Conservation (phyloP, 1,284 basidiomycete genomes). For the Megacollybia platyphylla region DNA sequence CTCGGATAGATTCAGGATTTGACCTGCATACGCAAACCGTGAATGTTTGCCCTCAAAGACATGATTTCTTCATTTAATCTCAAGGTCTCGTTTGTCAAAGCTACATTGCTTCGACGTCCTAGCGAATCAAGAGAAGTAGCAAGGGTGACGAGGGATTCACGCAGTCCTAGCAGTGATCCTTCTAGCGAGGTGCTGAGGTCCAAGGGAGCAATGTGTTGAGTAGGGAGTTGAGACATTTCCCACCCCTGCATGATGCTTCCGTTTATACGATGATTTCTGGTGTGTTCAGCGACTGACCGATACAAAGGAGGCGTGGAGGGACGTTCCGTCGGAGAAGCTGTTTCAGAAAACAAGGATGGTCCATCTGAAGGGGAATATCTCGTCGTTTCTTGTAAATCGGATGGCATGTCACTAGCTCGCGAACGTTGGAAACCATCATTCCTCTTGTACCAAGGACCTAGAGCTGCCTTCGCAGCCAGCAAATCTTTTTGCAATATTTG, state of each 20-base stretch:
- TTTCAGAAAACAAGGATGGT: constrained; percentile 1
- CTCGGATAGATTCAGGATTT: constrained; percentile 8
- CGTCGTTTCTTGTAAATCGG: constrained; percentile 1
- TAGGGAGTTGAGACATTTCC: constrained; percentile 5
- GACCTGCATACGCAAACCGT: constrained; percentile 75
- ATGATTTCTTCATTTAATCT: constrained; percentile 68
- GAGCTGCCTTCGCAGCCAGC: constrained; percentile 27
- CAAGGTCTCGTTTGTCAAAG: constrained; percentile 58
- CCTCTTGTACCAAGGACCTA: constrained; percentile 50
- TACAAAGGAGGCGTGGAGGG: not conserved
- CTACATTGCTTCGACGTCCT: constrained; percentile 49
- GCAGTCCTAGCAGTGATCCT: constrained; percentile 42
- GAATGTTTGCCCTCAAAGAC: constrained; percentile 58
- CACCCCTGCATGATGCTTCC: constrained; percentile 4
- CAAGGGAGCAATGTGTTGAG: constrained; percentile 35
- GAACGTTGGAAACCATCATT: constrained; percentile 11
- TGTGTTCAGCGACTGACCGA: not conserved
- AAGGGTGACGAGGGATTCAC: constrained; percentile 47
- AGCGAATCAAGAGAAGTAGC: constrained; percentile 51
- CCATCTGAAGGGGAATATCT: constrained; percentile 10
- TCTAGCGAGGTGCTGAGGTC: constrained; percentile 48
- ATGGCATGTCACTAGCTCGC: constrained; percentile 10
- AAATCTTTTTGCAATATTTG: constrained; percentile 39
- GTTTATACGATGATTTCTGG: not conserved
- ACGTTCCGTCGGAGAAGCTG: not conserved